Evolutionary conservation across 169 alveolate species (phyloP).

Genomic region (Blepharisma undulans): DNA sequence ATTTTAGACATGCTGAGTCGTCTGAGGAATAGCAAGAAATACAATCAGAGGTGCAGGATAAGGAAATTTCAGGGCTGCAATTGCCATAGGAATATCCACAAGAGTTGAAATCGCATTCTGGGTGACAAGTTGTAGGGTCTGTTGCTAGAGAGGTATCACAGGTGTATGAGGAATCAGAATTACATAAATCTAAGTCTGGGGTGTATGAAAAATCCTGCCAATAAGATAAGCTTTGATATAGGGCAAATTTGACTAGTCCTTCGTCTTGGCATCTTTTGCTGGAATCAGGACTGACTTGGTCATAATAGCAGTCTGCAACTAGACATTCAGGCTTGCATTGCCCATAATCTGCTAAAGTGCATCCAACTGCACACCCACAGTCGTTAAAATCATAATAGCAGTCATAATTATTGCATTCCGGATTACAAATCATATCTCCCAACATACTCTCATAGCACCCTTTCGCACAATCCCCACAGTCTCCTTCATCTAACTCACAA

Average conservation of each 20-base stretch:
- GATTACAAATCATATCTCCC: neutral
- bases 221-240: neutral
- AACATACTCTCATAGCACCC: conserved; percentile 16
- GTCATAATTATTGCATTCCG: neutral
- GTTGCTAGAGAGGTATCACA: neutral
- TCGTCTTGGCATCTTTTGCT: neutral
- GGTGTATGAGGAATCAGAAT: neutral
- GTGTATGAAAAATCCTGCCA: neutral
- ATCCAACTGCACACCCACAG: conserved; percentile 10
- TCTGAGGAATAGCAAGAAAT: neutral
- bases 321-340: neutral
- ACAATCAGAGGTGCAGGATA: neutral
- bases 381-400: neutral
- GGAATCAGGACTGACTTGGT: neutral
- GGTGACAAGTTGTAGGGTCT: neutral
- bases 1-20: neutral
- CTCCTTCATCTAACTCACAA: neutral
- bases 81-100: neutral
- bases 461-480: conserved; percentile 3
- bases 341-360: neutral
- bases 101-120: neutral
- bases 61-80: neutral
- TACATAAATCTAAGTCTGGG: neutral
- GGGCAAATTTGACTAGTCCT: neutral
- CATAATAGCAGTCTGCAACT: neutral